Evolutionary conservation across 345 rosid genomes (phyloP), one percentile per base, ranked within the genome.

Genomic region (Rhodomyrtus tomentosa): DNA sequence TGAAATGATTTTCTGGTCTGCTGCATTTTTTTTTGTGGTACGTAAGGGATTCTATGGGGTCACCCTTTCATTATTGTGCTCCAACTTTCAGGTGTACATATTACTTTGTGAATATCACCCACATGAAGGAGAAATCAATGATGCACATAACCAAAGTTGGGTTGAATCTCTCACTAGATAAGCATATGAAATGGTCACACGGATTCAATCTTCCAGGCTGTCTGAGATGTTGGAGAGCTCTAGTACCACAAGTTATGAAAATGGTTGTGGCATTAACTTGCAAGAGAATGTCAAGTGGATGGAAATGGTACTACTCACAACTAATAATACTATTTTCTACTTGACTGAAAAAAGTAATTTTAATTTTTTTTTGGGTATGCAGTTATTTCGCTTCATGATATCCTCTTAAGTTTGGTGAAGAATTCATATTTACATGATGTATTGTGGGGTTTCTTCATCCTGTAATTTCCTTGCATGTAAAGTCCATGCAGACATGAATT

Each of bases 281-380:
- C 95, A 89, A 81, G 96, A 93, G 83, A 97, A 97, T 86, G 93
- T 94, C 86, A 97, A 94, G 90, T 97, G 99, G 99, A 97, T 97
- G 98, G 99, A 97, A 88, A 93, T 98, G 95, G 99, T 97, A 95
- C 84, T 85, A 55, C 87, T 82, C 55, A 40, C n/a, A 59, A 45
- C 2, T 50, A 40, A 25, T 54, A 53, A 54, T 36, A 25, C 20
- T 6, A 27, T 11, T 32, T 58, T 68, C 25, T n/a, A 49, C 45
- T 15, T 4, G 18, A 40, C 49, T 29, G 50, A 42, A 4, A 25
- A n/a, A n/a, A n/a, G n/a, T 18, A 56, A 80, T 72, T 49, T 54
- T 13, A 25, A 85, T 29, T 25, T 42, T 42, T 32, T 62, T 22
- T 15, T 50, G 72, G 36, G 16, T 62, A 52, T 85, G 86, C 86